These are phyloP conservation scores for Apiotrichum brassicae DNA, from an alignment of 1,284 basidiomycete species.

Conservation along the genomic window DNA sequence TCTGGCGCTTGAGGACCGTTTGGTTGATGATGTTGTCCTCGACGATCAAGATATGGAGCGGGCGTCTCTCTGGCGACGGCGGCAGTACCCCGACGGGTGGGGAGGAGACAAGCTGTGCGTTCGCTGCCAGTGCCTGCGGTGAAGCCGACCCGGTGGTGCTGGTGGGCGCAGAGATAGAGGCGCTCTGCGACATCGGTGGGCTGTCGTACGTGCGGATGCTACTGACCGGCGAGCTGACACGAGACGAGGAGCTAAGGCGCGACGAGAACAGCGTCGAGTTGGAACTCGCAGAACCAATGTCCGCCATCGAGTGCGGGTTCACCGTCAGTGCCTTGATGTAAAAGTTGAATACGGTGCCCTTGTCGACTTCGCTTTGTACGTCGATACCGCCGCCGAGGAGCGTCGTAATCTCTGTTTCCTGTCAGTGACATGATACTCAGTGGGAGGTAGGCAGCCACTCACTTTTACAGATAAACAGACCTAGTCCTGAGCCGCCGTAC, in stretches of 20 bases:
- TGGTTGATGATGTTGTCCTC: constrained; percentile 49
- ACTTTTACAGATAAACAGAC: constrained; percentile 33
- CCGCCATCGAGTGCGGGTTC: not conserved
- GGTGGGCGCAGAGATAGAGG: no score
- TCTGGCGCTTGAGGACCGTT: constrained; percentile 46
- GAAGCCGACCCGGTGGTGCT: no score
- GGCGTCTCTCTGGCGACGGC: not conserved
- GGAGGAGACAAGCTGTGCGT: no score
- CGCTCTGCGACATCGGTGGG: no score
- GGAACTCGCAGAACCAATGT: not conserved
- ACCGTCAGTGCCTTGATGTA: constrained; percentile 21
- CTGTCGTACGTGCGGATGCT: no score
- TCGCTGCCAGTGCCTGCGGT: no score
- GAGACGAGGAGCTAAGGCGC: no score
- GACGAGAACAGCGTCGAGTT: not conserved
- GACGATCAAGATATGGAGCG: constrained; percentile 28
- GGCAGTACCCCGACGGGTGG: no score
- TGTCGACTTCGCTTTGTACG: constrained; percentile 22
- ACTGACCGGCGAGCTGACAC: no score
- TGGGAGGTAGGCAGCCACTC: no score
- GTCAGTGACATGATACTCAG: not conserved
- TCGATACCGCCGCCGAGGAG: constrained; percentile 31
- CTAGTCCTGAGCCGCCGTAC: constrained; percentile 36
- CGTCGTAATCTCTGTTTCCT: constrained; percentile 24
- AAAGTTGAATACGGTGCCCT: constrained; percentile 47